Evolutionary conservation across 148 eudicot species (phyloP).

Genomic region (Persicaria maculosa): DNA sequence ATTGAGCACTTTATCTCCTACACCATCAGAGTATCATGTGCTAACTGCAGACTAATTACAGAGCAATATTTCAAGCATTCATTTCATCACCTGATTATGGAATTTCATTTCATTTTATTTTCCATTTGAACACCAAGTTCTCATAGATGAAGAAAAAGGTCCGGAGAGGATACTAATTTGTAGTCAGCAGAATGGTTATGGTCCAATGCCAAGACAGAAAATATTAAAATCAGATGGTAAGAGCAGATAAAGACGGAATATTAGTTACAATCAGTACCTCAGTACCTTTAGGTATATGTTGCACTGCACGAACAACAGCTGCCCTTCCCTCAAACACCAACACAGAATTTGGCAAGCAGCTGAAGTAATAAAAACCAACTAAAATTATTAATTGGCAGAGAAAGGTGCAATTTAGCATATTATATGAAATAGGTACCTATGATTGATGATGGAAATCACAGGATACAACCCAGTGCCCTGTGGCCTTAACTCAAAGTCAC

Average conservation of each 20-base stretch:
- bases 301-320: conserved; percentile 82
- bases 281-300: conserved; percentile 75
- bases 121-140: neutral
- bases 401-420: neutral
- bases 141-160: neutral
- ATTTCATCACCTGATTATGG: neutral
- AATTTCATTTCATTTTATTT: neutral
- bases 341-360: conserved; percentile 89
- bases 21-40: too few relatives aligned
- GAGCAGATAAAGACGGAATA: neutral
- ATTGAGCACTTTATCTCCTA: neutral
- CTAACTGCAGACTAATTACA: neutral
- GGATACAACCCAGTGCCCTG: conserved; percentile 85
- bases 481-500: conserved; percentile 83
- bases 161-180: neutral
- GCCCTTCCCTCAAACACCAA: conserved; percentile 72
- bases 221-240: neutral
- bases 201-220: neutral
- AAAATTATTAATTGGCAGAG: neutral
- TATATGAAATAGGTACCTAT: conserved; percentile 42
- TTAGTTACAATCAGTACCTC: conserved; percentile 53
- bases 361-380: conserved; percentile 27
- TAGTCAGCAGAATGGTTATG: neutral
- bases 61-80: neutral
- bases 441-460: conserved; percentile 70